These are phyloP conservation scores for Mycena epipterygia DNA, from an alignment of 768 basidiomycete genomes.

Conservation along the genomic window DNA sequence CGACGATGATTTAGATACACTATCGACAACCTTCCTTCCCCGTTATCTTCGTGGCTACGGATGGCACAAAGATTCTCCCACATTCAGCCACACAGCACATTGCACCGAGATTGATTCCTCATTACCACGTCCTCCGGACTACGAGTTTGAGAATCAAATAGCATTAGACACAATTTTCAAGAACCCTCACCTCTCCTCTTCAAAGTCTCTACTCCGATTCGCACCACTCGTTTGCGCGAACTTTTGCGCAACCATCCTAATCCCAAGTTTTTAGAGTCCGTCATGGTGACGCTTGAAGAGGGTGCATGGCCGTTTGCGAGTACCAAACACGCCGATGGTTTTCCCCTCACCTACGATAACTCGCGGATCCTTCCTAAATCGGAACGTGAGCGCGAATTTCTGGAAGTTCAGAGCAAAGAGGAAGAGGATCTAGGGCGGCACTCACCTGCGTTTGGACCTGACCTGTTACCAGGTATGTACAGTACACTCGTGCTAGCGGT, in stretches of 20 bases:
- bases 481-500: not conserved
- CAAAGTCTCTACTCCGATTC: not conserved
- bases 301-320: not conserved
- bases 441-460: not conserved
- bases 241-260: not conserved
- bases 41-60: not conserved
- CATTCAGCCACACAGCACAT: not conserved
- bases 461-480: not conserved
- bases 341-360: not conserved
- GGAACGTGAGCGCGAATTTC: not conserved
- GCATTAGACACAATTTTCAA: not conserved
- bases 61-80: not conserved
- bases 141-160: not conserved
- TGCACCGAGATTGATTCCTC: not conserved
- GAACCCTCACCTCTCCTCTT: slow-evolving; percentile 12
- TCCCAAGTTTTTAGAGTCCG: not conserved
- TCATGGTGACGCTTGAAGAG: not conserved
- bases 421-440: not conserved
- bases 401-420: not conserved
- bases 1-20: not conserved
- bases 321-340: not conserved
- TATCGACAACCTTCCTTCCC: not conserved
- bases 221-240: not conserved
- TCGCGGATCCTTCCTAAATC: not conserved
- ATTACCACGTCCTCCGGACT: not conserved